Percentiles rank a stretch among this genome's conserved stretches.
These are phyloP conservation scores for Ruellia speciosa DNA, from an alignment of 305 asterid genomes.

Conservation along the genomic window DNA sequence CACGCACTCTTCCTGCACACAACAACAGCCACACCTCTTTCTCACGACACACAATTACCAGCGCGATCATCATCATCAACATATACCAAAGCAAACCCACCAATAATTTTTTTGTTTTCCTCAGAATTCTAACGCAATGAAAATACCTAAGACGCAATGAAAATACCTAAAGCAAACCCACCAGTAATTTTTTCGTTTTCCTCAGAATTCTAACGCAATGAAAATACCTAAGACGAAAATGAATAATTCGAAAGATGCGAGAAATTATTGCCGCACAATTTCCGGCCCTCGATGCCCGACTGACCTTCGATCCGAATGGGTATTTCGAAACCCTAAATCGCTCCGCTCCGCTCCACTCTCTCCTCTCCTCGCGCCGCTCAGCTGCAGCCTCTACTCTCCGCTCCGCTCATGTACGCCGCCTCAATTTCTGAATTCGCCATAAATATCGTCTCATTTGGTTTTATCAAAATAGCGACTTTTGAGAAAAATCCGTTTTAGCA, in stretches of 20 bases:
- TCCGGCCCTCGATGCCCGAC: constrained; percentile 30
- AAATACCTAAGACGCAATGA: constrained; percentile 23
- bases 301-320: constrained; percentile 56
- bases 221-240: constrained; percentile 21
- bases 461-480: neutral
- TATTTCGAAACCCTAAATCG: constrained; percentile 59
- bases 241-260: constrained; percentile 26
- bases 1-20: constrained; percentile 89
- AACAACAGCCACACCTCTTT: constrained; percentile 77
- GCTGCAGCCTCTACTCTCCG: constrained; percentile 23
- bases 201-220: constrained; percentile 24
- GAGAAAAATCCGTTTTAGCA: no score
- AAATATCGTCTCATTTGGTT: neutral
- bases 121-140: constrained; percentile 24
- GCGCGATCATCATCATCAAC: constrained; percentile 34
- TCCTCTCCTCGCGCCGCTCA: constrained; percentile 44
- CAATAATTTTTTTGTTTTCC: constrained; percentile 20
- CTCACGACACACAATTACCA: constrained; percentile 75
- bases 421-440: constrained; percentile 8
- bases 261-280: constrained; percentile 27
- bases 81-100: constrained; percentile 50
- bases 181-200: no score
- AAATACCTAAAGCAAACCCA: no score
- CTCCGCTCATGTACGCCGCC: constrained; percentile 15
- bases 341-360: constrained; percentile 36